Percentiles rank a stretch among this genome's conserved stretches.
Evolutionary conservation across 768 basidiomycete species (phyloP).

Genomic region (Boletus pseudo-olivaceus): DNA sequence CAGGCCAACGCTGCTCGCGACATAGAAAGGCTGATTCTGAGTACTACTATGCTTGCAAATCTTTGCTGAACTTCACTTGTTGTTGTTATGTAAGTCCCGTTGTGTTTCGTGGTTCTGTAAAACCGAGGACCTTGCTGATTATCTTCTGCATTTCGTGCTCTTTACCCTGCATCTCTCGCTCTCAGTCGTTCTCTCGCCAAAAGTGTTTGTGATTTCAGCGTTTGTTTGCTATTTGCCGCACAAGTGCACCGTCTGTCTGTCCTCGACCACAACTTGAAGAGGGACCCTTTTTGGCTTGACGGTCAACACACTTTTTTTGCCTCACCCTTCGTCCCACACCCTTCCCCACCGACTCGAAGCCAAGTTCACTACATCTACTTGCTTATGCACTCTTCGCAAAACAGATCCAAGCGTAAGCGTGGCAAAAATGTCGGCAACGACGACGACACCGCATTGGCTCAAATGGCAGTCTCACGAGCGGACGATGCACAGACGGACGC

Average conservation of each 20-base stretch:
- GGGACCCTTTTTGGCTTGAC: constrained; percentile 26
- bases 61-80: constrained; percentile 25
- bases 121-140: constrained; percentile 24
- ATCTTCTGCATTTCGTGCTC: constrained; percentile 12
- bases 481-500: constrained; percentile 52
- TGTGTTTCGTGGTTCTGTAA: constrained; percentile 21
- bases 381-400: constrained; percentile 38
- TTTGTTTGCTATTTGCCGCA: constrained; percentile 30
- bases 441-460: constrained; percentile 39
- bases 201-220: constrained; percentile 30
- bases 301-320: constrained; percentile 28
- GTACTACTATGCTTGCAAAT: constrained; percentile 31
- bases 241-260: constrained; percentile 20
- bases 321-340: constrained; percentile 18
- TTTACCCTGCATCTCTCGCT: constrained; percentile 18
- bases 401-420: constrained; percentile 50
- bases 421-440: constrained; percentile 49
- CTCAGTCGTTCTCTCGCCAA: constrained; percentile 16
- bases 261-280: constrained; percentile 23
- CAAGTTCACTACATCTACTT: constrained; percentile 16
- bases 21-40: constrained; percentile 26
- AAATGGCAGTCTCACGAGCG: constrained; percentile 40
- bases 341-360: constrained; percentile 18
- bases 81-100: constrained; percentile 36
- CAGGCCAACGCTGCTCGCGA: constrained; percentile 12